Conservation (phyloP, 768 basidiomycete genomes). For the Infundibulicybe gibba region DNA sequence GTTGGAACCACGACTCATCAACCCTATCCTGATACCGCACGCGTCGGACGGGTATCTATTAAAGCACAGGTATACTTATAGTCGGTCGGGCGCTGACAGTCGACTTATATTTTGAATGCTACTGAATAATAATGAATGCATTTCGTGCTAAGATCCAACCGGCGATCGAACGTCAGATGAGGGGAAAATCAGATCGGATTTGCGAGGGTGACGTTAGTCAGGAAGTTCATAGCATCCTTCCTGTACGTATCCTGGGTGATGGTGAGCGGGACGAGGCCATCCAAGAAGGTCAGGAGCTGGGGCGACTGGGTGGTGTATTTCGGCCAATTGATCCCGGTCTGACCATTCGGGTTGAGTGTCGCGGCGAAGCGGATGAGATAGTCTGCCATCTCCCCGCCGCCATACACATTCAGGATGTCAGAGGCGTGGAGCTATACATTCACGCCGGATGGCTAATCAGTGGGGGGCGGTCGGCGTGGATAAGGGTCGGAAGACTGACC, state of each 20-base stretch:
- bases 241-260: slow-evolving; percentile 43
- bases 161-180: slow-evolving; percentile 7
- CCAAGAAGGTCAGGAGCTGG: slow-evolving; percentile 36
- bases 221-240: slow-evolving; percentile 28
- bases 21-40: no score
- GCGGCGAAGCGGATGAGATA: slow-evolving; percentile 41
- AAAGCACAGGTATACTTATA: no score
- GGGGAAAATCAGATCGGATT: slow-evolving; percentile 20
- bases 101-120: no score
- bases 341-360: slow-evolving; percentile 41
- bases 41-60: no score
- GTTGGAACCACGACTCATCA: no score
- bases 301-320: slow-evolving; percentile 30
- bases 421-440: slow-evolving; percentile 33
- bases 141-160: not conserved
- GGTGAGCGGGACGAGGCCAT: slow-evolving; percentile 24
- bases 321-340: slow-evolving; percentile 37
- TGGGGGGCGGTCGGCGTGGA: not conserved
- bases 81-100: no score
- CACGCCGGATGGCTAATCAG: not conserved
- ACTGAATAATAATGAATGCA: no score
- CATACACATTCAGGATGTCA: slow-evolving; percentile 39
- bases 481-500: slow-evolving; percentile 17
- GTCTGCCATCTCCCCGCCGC: slow-evolving; percentile 37
- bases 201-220: slow-evolving; percentile 28